Percentiles rank a stretch among this genome's conserved stretches.
phyloP scores from a whole-genome alignment of 306 rosid genomes.

The Cucumis sativus region Cucumber_9930_V3 NC_026658.2:16623501-16624000 shows the following conservation, averaged over 20 bases:
- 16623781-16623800: constrained; percentile 70
- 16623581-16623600: not conserved
- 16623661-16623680: not conserved
- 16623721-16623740: constrained; percentile 45
- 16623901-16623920: not conserved
- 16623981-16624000: constrained; percentile 79
- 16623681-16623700: constrained; percentile 6
- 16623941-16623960: constrained; percentile 51
- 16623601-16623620: not conserved
- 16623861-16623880: not conserved
- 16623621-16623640: not conserved
- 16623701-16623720: constrained; percentile 79
- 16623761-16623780: constrained; percentile 71
- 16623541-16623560: not conserved
- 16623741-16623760: constrained; percentile 57
- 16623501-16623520: not conserved
- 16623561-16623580: not conserved
- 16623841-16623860: constrained; percentile 46
- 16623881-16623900: not conserved
- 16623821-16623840: constrained; percentile 92
- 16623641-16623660: not conserved
- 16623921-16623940: not conserved
- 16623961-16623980: constrained; percentile 78
- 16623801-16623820: constrained; percentile 76
- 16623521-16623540: not conserved